Evolutionary conservation across 768 basidiomycete genomes (phyloP), one percentile per base, ranked within the genome.

Genomic region (Tephrocybe sp.): DNA sequence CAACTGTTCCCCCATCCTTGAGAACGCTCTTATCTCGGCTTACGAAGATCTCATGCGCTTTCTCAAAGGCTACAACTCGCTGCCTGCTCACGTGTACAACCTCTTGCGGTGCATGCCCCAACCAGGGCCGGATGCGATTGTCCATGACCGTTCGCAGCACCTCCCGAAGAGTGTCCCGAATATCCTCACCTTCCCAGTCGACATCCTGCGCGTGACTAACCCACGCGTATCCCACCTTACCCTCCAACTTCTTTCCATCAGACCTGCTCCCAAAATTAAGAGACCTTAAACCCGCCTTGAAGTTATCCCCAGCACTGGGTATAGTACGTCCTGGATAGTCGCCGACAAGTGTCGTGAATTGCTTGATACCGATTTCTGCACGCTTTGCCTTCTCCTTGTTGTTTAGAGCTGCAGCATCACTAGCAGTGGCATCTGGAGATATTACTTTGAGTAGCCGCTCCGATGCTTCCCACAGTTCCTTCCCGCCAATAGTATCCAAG

Each of bases 291-390:
- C 88, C 86, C 14, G 85, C 83, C 17, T 80, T 79, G 66, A 91
- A 84, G 63, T 86, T 81, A 55, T 90, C 88, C 23, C 82, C 79
- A 3, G 83, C 82, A 17, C 74, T 85, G 8, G 89, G 87, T 30
- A 92, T 76, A 5, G 79, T 75, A 23, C 82, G 77, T 31, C 77
- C 77, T 0, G 83, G 83, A 5, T 68, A 69, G 66, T 92, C 88
- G 2, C 91, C 90, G 1, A 89, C 80, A 20, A 91, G 71, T 1
- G 91, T 92, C 39, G 89, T 91, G 64, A 93, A 92, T 64, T 90
- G 84, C 32, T 65, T 68, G 42, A 61, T 30, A 31, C 65, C 65
- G 14, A 54, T 44, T 5, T 65, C 74, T 45, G 59, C 43, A 0
- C 63, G 64, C 41, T 62, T 53, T 34, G 61, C 59, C 53, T 61